Conservation (phyloP, 2,329 filamentous ascomycete genomes). For the Dactylellina drechsleri region DNA sequence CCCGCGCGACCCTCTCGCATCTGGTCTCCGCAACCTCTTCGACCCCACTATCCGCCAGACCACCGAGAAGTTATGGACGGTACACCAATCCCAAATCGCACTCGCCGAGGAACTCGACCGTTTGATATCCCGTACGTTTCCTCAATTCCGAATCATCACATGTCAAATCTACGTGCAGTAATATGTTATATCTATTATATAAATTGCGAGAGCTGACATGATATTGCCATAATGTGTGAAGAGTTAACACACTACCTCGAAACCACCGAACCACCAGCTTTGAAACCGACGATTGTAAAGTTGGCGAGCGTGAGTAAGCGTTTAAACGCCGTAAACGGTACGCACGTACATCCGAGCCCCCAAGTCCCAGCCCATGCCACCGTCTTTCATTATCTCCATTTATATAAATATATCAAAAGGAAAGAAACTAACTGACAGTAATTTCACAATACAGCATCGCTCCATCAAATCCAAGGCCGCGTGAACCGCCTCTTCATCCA, state of each 20-base stretch:
- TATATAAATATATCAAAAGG: background rate
- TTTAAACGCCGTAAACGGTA: constrained; percentile 57
- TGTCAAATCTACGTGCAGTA: too few species aligned
- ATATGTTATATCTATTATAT: background rate
- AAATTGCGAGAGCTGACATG: background rate
- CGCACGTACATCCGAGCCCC: background rate
- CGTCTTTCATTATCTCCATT: background rate
- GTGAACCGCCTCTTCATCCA: constrained; percentile 58
- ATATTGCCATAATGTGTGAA: constrained; percentile 2
- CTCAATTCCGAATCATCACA: background rate
- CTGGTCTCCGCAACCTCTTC: constrained; percentile 57
- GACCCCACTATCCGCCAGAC: constrained; percentile 58
- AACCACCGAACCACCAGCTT: constrained; percentile 57
- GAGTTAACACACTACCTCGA: constrained; percentile 58
- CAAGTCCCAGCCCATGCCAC: background rate
- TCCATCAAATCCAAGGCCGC: constrained; percentile 57
- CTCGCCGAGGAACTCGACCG: constrained; percentile 57
- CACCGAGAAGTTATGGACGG: constrained; percentile 57
- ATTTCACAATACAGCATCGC: constrained; percentile 41
- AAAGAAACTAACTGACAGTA: background rate
- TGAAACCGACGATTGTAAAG: constrained; percentile 58
- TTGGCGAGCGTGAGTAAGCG: constrained; percentile 57
- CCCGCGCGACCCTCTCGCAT: constrained; percentile 56
- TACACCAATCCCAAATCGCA: constrained; percentile 58
- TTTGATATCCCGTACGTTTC: constrained; percentile 56